Conservation (phyloP, 2,329 filamentous ascomycete species). For the Curvularia sp. region DNA sequence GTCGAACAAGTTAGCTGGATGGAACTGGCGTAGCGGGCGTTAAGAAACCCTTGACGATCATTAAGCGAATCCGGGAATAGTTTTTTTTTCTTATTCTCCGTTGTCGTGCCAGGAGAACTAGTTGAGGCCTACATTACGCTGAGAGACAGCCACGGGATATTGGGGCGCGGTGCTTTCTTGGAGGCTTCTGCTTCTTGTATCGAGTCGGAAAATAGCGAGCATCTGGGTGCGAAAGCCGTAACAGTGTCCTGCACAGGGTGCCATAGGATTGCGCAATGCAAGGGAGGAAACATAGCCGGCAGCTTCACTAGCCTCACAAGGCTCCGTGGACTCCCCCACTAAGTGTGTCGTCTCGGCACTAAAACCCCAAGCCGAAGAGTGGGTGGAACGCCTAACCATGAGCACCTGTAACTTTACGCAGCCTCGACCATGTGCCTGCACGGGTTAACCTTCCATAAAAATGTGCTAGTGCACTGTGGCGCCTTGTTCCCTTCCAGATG, state of each 20-base stretch:
- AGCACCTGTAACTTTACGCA: slow-evolving; percentile 2
- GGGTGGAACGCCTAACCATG: slow-evolving; percentile 6
- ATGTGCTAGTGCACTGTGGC: neutral
- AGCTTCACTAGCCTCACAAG: slow-evolving; percentile 8
- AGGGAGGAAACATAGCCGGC: neutral
- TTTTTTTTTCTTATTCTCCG: slow-evolving; percentile 12
- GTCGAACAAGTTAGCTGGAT: neutral
- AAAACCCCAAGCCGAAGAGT: neutral
- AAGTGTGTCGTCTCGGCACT: slow-evolving; percentile 7
- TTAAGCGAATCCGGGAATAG: slow-evolving; percentile 9
- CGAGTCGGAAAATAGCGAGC: neutral
- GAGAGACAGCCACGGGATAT: too few relatives aligned
- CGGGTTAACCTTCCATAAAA: neutral
- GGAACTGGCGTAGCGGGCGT: slow-evolving; percentile 1
- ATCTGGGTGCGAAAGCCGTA: neutral
- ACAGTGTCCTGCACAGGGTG: neutral
- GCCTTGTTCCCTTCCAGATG: neutral
- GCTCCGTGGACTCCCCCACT: slow-evolving; percentile 2
- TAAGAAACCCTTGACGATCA: slow-evolving; percentile 5
- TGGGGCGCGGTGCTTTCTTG: neutral
- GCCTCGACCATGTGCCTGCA: neutral
- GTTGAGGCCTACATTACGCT: neutral
- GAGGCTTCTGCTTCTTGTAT: neutral
- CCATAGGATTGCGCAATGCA: neutral
- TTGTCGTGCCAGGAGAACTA: neutral